These are phyloP conservation scores for Dactylis glomerata DNA, from an alignment of 176 grass and related monocot species.

Conservation along the genomic window DNA sequence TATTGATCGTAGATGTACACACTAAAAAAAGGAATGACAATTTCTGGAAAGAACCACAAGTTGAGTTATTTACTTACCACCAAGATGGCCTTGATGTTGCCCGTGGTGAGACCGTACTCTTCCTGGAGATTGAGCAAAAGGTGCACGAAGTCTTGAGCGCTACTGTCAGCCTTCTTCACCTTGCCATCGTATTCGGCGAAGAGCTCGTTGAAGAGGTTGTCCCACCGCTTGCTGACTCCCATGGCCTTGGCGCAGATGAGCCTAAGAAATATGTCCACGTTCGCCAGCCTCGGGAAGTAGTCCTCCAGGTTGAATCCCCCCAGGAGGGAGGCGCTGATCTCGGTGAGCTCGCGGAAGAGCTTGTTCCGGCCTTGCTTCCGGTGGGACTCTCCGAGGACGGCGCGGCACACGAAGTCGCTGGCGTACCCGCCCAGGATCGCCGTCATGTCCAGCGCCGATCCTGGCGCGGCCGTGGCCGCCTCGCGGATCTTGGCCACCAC, in stretches of 20 bases:
- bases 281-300: not conserved
- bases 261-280: not conserved
- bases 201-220: slow-evolving; percentile 31
- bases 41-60: too few relatives aligned
- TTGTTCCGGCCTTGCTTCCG: not conserved
- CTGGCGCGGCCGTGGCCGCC: not conserved
- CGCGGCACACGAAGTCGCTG: slow-evolving; percentile 40
- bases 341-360: slow-evolving; percentile 35
- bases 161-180: not conserved
- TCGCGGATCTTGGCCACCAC: not conserved
- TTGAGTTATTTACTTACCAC: not conserved
- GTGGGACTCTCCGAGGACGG: not conserved
- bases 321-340: slow-evolving; percentile 20
- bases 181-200: not conserved
- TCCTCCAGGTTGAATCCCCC: not conserved
- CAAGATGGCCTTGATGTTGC: not conserved
- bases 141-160: not conserved
- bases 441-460: slow-evolving; percentile 23
- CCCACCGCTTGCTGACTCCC: slow-evolving; percentile 10
- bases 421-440: slow-evolving; percentile 20
- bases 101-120: not conserved
- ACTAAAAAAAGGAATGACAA: too few relatives aligned
- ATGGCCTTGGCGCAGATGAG: slow-evolving; percentile 24
- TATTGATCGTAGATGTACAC: too few relatives aligned
- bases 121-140: not conserved